A percentile compares a stretch with the other conserved stretches of the same genome.
Evolutionary conservation across 1,139 yeast species (phyloP).

Genomic region (Geotrichum candidum): DNA sequence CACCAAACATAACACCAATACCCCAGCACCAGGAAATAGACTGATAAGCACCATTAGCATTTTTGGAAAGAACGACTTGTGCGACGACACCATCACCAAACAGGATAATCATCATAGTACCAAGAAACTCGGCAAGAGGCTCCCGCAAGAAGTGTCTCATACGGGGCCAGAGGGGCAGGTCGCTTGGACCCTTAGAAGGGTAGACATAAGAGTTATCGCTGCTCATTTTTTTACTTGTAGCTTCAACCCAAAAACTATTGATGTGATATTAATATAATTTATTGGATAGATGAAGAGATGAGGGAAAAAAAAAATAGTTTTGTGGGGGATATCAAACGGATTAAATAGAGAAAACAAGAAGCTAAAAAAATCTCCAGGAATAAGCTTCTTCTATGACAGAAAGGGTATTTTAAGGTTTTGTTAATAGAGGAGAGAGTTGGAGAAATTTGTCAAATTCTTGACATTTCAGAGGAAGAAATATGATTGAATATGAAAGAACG

Average conservation of each 20-base stretch:
- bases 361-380: not conserved
- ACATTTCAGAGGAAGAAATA: not conserved
- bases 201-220: conserved; percentile 7
- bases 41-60: conserved; percentile 39
- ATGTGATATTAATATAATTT: not conserved
- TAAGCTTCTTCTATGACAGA: not conserved
- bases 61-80: conserved; percentile 37
- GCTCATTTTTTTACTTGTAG: not conserved
- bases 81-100: conserved; percentile 46
- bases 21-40: conserved; percentile 47
- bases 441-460: not conserved
- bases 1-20: conserved; percentile 46
- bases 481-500: not conserved
- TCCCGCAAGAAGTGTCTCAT: conserved; percentile 25
- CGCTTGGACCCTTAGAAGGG: conserved; percentile 6
- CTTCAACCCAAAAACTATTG: not conserved
- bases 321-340: not conserved
- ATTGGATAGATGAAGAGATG: not conserved
- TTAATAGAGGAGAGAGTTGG: not conserved
- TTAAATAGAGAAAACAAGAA: not conserved
- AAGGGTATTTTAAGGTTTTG: not conserved
- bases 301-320: not conserved
- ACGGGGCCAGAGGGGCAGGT: conserved; percentile 22
- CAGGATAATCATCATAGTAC: conserved; percentile 41
- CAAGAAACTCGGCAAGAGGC: conserved; percentile 44